Evolutionary conservation across 2,329 filamentous ascomycete genomes (phyloP).

Genomic region (Trichoderma sp.): DNA sequence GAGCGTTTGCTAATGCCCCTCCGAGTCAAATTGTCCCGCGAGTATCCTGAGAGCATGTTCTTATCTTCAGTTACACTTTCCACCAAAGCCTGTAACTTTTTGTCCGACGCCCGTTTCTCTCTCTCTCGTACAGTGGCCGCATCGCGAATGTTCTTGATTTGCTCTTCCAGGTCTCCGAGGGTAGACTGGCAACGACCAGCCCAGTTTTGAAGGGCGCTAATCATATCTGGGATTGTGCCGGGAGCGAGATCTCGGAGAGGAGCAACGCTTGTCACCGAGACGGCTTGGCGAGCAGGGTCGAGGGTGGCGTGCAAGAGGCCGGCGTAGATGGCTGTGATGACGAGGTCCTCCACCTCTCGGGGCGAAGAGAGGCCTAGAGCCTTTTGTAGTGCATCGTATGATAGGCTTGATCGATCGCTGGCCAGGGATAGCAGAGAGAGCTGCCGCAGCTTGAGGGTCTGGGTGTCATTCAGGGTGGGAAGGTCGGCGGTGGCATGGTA

Average conservation of each 20-base stretch:
- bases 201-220: conserved; percentile 72
- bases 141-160: conserved; percentile 67
- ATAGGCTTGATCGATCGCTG: conserved; percentile 65
- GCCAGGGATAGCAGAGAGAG: conserved; percentile 85
- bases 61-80: conserved; percentile 50
- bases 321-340: conserved; percentile 85
- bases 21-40: conserved; percentile 33
- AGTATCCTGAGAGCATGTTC: conserved; percentile 29
- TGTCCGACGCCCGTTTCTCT: conserved; percentile 51
- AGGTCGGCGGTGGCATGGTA: conserved; percentile 61
- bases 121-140: conserved; percentile 57
- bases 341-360: conserved; percentile 78
- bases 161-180: conserved; percentile 71
- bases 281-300: conserved; percentile 72
- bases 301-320: conserved; percentile 81
- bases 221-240: conserved; percentile 67
- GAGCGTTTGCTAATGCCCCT: conserved; percentile 38
- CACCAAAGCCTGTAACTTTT: conserved; percentile 52
- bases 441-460: conserved; percentile 84
- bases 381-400: conserved; percentile 68
- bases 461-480: conserved; percentile 70
- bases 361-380: conserved; percentile 67
- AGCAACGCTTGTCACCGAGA: conserved; percentile 78
- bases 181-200: conserved; percentile 74
- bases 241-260: conserved; percentile 85